Evolutionary conservation across 2,329 filamentous ascomycete genomes (phyloP).

Genomic region (Trichoderma arundinaceum): DNA sequence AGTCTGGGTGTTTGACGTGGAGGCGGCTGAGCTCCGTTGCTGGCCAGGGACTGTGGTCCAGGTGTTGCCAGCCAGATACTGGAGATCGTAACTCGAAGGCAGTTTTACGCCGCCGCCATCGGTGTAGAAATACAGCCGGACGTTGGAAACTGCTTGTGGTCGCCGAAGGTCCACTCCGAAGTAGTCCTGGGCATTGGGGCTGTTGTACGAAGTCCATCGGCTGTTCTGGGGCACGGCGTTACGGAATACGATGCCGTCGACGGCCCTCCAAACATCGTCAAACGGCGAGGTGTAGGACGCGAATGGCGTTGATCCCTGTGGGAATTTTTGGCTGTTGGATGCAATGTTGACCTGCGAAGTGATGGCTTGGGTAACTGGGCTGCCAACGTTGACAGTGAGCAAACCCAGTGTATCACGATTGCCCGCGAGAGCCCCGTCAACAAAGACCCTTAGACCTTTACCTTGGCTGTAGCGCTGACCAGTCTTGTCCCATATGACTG

Average conservation of each 20-base stretch:
- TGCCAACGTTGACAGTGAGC: neutral
- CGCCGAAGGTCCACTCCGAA: neutral
- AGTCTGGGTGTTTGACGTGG: neutral
- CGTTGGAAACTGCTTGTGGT: neutral
- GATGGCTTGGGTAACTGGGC: neutral
- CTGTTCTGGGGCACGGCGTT: neutral
- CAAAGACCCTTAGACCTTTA: neutral
- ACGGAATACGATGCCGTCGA: neutral
- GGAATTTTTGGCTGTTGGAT: neutral
- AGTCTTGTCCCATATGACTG: neutral
- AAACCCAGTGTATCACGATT: neutral
- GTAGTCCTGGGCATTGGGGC: neutral
- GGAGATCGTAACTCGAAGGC: neutral
- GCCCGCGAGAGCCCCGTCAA: neutral
- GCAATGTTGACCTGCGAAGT: neutral
- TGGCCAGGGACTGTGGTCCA: neutral
- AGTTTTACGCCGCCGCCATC: neutral
- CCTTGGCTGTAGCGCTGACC: neutral
- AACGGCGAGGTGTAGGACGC: neutral
- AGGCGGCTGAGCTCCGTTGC: neutral
- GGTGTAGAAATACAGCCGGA: neutral
- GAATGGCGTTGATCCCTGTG: neutral
- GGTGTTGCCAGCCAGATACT: neutral
- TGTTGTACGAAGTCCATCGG: neutral
- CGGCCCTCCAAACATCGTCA: neutral